Base-by-base conservation (phyloP, 2,329 filamentous ascomycete species). In the Pestalotiopsis sp. region DNA sequence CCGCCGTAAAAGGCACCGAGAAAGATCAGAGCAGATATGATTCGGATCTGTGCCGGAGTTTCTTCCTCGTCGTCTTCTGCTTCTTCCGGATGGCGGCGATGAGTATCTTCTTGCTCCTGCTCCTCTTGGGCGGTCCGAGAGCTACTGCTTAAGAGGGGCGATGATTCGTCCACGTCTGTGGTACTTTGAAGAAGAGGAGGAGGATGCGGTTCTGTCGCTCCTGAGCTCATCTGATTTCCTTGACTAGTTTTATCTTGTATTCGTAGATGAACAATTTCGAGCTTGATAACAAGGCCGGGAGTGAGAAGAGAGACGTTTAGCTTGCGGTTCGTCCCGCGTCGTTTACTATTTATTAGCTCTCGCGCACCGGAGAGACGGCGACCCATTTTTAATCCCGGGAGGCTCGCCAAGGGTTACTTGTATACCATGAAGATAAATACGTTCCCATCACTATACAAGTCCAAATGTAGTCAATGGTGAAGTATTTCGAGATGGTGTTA, bases 1-100 rank as follows among this genome's bases (percentile, higher is more conserved):
- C 89, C 90, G 78, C 89, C 90, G 75, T 86, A 90, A 66, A 91
- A 77, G 75, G 87, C 89, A 70, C 88, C 90, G 66, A 90, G 79
- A 56, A 86, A 89, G 86, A 87, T 91, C 81, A 89, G 89, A 71
- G 69, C 68, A 70, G 58, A 63, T 70, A 70, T 66, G 68, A 20
- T 63, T 9, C 39, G 41, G 38, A 25, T n/a, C 52, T 62, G 66
- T 25, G 66, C 17, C 4, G 59, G 41, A 4, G 25, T 36, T 23
- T n/a, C 31, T 14, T 62, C n/a, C 56, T 36, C 31, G 31, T 36
- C 31, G 7, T 36, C 31, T 36, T 20, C 31, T 36, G 9, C 31
- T 36, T 20, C 12, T 25, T n/a, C 12, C 23, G 17, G 56, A 59
- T 20, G 20, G n/a, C 25, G n/a, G 56, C 20, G 56, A 13, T 13